Evolutionary conservation across 331 rosid species (phyloP), one percentile per base, ranked within the genome.

Genomic region (Dryas integrifolia): DNA sequence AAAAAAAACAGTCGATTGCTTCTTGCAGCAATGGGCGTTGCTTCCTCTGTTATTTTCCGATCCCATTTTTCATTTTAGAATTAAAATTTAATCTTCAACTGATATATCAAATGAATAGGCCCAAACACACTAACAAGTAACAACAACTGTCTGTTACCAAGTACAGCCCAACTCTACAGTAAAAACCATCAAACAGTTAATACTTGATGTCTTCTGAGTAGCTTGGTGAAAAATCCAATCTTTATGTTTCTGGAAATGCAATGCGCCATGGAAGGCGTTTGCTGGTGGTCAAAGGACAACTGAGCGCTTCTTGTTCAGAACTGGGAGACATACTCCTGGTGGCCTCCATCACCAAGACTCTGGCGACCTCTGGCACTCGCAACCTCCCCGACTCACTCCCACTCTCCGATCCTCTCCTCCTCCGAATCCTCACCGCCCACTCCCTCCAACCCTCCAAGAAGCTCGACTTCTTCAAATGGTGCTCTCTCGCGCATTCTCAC

Each of bases 391-490:
- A 82, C 56, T 62, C 90, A 4, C 62, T 81, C 4, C 74, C 87
- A 1, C 77, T 92, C 67, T 77, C 90, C 8, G 79, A 85, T 6
- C 74, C 86, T 48, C 77, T 90, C 57, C 69, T 87, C 75, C 86
- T 85, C 65, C 80, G 61, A 72, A 69, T 91, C 77, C 95, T 93
- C 65, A 73, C 47, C 40, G 50, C 79, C 47, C 80, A 82, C 15
- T 73, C 86, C 1, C 84, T 91, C 44, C 85, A 81, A 55, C 89
- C 88, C 16, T 86, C 92, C 3, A 80, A 83, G 10, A 86, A 93
- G 71, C 81, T 91, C 14, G 82, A 79, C 70, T 87, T 93, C 82
- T 91, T 91, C 86, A 70, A 69, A 1, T 88, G 92, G 87, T 80
- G 77, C 7, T 77, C 88, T 49, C 87, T 84, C 62, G 16, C 18